Evolutionary conservation across 164 flowering plant genomes (phyloP).

Genomic region (Magnolia kwangsiensis): DNA sequence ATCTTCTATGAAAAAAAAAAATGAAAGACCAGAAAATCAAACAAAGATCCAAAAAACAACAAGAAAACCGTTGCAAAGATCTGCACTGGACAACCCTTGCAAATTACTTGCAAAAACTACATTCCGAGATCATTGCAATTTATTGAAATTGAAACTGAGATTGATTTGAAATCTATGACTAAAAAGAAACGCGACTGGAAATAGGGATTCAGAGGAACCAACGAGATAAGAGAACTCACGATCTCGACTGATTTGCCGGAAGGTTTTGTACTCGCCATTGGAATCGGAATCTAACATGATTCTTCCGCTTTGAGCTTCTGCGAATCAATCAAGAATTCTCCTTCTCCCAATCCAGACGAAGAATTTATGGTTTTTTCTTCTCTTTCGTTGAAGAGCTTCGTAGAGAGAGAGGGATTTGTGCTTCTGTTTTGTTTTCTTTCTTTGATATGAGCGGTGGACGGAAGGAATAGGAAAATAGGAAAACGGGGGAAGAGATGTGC

Average conservation of each 20-base stretch:
- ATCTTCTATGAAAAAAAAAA: neutral
- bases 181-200: neutral
- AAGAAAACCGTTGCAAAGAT: neutral
- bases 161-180: neutral
- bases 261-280: conserved; percentile 60
- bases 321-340: neutral
- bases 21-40: too few species aligned
- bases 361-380: neutral
- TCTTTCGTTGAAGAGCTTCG: neutral
- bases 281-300: conserved; percentile 42
- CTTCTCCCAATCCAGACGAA: neutral
- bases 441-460: neutral
- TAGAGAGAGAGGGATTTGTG: neutral
- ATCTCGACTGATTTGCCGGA: conserved; percentile 82
- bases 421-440: neutral
- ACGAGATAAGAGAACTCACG: conserved; percentile 35
- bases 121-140: neutral
- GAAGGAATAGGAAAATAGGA: neutral
- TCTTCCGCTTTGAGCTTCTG: neutral
- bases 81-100: neutral
- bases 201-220: neutral
- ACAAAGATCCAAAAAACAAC: too few species aligned
- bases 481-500: neutral
- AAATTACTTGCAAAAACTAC: neutral
- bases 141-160: too few species aligned